These are phyloP conservation scores for Notholithocarpus densiflorus DNA, from an alignment of 306 rosid genomes.

Conservation along the genomic window DNA sequence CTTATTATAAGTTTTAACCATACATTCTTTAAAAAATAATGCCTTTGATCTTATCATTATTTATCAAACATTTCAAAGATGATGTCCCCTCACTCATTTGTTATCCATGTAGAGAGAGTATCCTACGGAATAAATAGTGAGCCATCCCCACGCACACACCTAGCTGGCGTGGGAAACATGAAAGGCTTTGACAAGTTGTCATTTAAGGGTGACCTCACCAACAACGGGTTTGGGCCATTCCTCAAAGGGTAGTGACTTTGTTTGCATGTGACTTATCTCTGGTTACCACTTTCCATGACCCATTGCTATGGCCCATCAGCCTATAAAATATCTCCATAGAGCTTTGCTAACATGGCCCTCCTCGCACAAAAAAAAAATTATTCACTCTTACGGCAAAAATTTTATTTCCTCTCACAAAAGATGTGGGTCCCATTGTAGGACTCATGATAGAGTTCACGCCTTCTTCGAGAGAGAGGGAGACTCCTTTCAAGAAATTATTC, in stretches of 20 bases:
- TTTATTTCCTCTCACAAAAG: too few relatives aligned
- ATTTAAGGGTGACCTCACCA: neutral
- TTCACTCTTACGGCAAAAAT: neutral
- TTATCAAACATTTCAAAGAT: too few relatives aligned
- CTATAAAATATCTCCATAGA: neutral
- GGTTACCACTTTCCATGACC: constrained; percentile 5
- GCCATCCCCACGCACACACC: too few relatives aligned
- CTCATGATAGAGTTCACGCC: rapidly evolving
- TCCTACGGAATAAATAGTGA: too few relatives aligned
- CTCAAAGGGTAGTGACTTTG: constrained; percentile 17
- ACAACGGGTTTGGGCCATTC: constrained; percentile 4
- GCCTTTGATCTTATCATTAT: too few relatives aligned
- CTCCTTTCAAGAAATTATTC: too few relatives aligned
- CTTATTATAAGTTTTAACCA: too few relatives aligned
- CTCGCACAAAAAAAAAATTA: too few relatives aligned
- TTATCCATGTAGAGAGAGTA: too few relatives aligned
- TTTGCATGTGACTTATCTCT: constrained; percentile 29
- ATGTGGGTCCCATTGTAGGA: rapidly evolving
- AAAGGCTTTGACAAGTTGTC: neutral
- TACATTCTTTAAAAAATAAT: too few relatives aligned
- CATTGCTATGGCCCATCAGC: constrained; percentile 16
- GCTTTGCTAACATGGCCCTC: neutral
- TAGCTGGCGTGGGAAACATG: constrained; percentile 23
- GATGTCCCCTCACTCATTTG: too few relatives aligned
- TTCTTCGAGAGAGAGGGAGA: too few relatives aligned